Evolutionary conservation across 2,329 filamentous ascomycete species (phyloP).

Genomic region (Zasmidium citrigriseum): DNA sequence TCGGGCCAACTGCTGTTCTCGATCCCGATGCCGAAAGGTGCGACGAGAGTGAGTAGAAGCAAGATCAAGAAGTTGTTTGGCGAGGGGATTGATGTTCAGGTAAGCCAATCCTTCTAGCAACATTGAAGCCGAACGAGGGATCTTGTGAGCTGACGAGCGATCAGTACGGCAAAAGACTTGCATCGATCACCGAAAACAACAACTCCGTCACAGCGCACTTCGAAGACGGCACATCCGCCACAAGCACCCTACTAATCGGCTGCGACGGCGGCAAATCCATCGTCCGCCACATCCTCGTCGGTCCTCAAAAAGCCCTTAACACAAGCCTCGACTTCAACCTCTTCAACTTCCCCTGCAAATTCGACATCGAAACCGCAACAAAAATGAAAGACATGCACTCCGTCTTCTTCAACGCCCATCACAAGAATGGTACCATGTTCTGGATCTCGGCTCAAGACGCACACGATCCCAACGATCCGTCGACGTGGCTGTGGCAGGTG

Average conservation of each 20-base stretch:
- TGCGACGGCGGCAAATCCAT: constrained; percentile 18
- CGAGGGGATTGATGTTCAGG: constrained; percentile 20
- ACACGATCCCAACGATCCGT: constrained; percentile 5
- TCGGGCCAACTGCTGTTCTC: constrained; percentile 15
- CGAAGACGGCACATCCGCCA: constrained; percentile 16
- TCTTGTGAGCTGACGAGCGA: neutral
- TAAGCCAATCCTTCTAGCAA: constrained; percentile 5
- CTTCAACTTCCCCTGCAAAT: constrained; percentile 16
- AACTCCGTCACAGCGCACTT: constrained; percentile 16
- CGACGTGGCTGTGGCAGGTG: constrained; percentile 13
- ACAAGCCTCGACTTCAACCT: constrained; percentile 9
- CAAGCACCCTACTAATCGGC: constrained; percentile 16
- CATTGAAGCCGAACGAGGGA: no score
- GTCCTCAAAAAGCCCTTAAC: constrained; percentile 7
- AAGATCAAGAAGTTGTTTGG: constrained; percentile 19
- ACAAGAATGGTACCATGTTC: constrained; percentile 9
- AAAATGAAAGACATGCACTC: constrained; percentile 11
- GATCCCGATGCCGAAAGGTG: constrained; percentile 11
- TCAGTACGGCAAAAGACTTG: constrained; percentile 17
- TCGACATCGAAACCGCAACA: constrained; percentile 6
- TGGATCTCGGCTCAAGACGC: constrained; percentile 9
- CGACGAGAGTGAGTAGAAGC: constrained; percentile 15
- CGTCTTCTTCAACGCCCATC: constrained; percentile 17
- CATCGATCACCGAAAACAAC: constrained; percentile 4
- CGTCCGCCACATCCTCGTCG: constrained; percentile 17